A percentile compares a stretch with the other conserved stretches of the same genome.
Conservation (phyloP, 1,284 basidiomycete genomes). For the Ustilago trichophora region DNA sequence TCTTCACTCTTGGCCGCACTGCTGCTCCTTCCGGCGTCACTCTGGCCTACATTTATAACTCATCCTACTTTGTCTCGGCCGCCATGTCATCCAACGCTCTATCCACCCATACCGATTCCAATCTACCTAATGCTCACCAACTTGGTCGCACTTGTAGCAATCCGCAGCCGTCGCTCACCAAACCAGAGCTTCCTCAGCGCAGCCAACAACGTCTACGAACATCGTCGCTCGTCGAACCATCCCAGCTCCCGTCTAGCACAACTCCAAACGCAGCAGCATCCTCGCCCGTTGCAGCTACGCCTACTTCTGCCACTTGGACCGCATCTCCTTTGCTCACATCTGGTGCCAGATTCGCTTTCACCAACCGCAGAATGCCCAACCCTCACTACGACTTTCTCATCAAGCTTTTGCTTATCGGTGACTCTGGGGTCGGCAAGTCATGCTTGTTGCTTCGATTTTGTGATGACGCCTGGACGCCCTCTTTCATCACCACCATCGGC, state of each 20-base stretch:
- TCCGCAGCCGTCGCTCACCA: slow-evolving; percentile 1
- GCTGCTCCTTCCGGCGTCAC: too few relatives aligned
- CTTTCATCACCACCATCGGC: slow-evolving; percentile 99
- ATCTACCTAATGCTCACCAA: not conserved
- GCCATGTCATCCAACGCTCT: not conserved
- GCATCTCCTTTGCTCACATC: not conserved
- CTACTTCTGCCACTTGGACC: too few relatives aligned
- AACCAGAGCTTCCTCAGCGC: slow-evolving; percentile 28
- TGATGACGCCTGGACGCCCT: slow-evolving; percentile 99
- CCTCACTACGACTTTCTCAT: slow-evolving; percentile 64
- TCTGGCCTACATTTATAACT: too few relatives aligned
- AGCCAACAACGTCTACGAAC: slow-evolving; percentile 23
- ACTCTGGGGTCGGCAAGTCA: slow-evolving; percentile 83
- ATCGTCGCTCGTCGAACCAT: slow-evolving; percentile 7
- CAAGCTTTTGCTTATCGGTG: slow-evolving; percentile 62
- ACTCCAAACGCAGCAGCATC: too few relatives aligned
- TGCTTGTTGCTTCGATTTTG: slow-evolving; percentile 98
- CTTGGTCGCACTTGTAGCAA: not conserved
- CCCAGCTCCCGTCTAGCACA: not conserved
- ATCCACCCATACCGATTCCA: not conserved
- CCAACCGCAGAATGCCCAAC: slow-evolving; percentile 54
- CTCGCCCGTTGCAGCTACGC: not conserved
- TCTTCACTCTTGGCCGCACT: too few relatives aligned
- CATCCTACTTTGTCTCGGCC: not conserved
- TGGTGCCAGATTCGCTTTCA: slow-evolving; percentile 6